Evolutionary conservation across 164 flowering plant species (phyloP).

Genomic region (Paratinospora sagittata): DNA sequence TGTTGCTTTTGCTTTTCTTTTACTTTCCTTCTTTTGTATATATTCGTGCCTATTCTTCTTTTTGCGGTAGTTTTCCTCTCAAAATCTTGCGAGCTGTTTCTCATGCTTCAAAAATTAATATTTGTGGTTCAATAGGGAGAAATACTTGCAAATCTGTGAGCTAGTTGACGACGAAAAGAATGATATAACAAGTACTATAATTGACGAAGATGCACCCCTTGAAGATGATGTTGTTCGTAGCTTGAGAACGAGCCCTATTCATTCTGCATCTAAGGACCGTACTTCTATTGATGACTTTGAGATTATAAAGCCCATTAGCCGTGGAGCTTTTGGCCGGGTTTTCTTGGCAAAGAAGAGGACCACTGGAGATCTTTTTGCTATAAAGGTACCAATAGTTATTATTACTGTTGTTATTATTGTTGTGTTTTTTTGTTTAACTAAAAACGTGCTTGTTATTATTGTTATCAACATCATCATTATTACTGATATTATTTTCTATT

Average conservation of each 20-base stretch:
- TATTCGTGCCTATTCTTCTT: neutral
- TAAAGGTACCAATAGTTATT: slow-evolving; percentile 55
- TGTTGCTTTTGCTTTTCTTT: neutral
- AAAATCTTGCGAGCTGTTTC: neutral
- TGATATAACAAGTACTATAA: slow-evolving; percentile 69
- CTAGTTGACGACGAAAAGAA: slow-evolving; percentile 82
- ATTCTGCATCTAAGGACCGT: slow-evolving; percentile 69
- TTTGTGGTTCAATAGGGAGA: slow-evolving; percentile 59
- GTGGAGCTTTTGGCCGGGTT: slow-evolving; percentile 98
- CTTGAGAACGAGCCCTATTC: slow-evolving; percentile 82
- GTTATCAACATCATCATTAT: too few relatives aligned
- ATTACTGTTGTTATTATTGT: neutral
- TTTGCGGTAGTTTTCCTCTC: neutral
- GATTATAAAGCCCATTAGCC: slow-evolving; percentile 96
- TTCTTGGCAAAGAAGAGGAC: slow-evolving; percentile 96
- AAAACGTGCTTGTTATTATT: too few relatives aligned
- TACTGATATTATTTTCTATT: neutral
- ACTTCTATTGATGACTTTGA: slow-evolving; percentile 99
- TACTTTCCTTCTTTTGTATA: neutral
- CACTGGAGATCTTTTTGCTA: slow-evolving; percentile 98
- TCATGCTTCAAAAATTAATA: slow-evolving; percentile 3
- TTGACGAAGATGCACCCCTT: slow-evolving; percentile 89
- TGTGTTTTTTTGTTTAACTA: neutral
- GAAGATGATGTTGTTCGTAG: slow-evolving; percentile 97
- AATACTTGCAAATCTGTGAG: slow-evolving; percentile 86